Conservation (phyloP, 1,284 basidiomycete genomes). For the Ustilago sp. region DNA sequence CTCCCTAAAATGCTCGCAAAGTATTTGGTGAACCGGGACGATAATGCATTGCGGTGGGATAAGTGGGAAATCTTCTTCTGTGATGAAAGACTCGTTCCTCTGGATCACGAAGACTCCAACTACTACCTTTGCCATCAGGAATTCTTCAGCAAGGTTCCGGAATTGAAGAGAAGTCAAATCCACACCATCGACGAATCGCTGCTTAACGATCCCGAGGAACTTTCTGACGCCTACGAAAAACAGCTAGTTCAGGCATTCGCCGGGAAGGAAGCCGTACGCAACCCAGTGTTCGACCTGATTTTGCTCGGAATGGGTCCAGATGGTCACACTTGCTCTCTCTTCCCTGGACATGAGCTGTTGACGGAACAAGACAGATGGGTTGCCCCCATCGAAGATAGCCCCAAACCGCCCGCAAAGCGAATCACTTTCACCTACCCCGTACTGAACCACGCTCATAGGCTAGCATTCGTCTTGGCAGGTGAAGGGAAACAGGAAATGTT, state of each 20-base stretch:
- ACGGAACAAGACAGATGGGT: conserved; percentile 91
- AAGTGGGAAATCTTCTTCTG: conserved; percentile 99
- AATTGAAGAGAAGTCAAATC: conserved; percentile 79
- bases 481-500: conserved; percentile 86
- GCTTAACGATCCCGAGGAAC: conserved; percentile 79
- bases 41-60: conserved; percentile 85
- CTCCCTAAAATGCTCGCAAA: conserved; percentile 83
- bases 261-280: conserved; percentile 66
- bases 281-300: conserved; percentile 69
- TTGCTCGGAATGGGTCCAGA: conserved; percentile 73
- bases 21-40: conserved; percentile 77
- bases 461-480: conserved; percentile 89
- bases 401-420: conserved; percentile 89
- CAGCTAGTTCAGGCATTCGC: conserved; percentile 85
- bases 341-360: conserved; percentile 89
- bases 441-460: conserved; percentile 75
- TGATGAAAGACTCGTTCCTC: conserved; percentile 94
- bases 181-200: conserved; percentile 83
- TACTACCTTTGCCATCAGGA: conserved; percentile 81
- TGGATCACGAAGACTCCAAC: conserved; percentile 92
- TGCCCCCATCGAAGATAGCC: conserved; percentile 89
- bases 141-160: conserved; percentile 86
- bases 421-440: conserved; percentile 73
- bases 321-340: conserved; percentile 95
- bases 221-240: conserved; percentile 92